Evolutionary conservation across 805 yeast species (phyloP), one percentile per base, ranked within the genome.

Genomic region (Wickerhamiella occidentalis): DNA sequence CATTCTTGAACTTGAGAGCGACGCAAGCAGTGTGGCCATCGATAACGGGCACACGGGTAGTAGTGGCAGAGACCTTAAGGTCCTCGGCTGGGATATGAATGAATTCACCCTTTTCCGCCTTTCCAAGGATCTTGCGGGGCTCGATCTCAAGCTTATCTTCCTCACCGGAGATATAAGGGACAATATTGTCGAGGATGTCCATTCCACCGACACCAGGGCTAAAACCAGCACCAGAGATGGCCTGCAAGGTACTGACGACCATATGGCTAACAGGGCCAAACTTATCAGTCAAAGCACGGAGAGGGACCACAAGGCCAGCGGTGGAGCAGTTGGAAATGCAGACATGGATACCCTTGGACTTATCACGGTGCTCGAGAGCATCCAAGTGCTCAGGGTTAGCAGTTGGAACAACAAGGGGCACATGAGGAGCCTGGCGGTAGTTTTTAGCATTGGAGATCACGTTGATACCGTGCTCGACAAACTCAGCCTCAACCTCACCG

Each of bases 131-230:
- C 72, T 92, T 92, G 64, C 85, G 84, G 49, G 97, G 87, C 72
- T 92, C 98, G 94, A 94, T 87, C 69, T 92, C 98, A 59, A 92
- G 85, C 71, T 92, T 92, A 58, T 92, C 98, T 70, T 92, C 98
- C 69, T 92, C 98, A 42, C 97, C 96, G 56, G 87, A 74, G 62
- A 92, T 92, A 74, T 72, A 92, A 38, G 98, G 98, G 50, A 92
- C 86, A 57, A 92, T 76, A 69, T 92, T 92, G 69, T 92, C 98
- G 59, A 92, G 74, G 49, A 90, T 79, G 63, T 92, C 97, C 67
- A 92, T 88, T 56, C 94, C 92, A 19, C 95, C 79, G 50, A 88
- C 95, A 65, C 98, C 98, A 45, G 98, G 98, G 8, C 95, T 84
- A 66, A 85, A 92, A 2, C 98, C 98, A 19, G 95, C 98, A 59